A percentile compares a stretch with the other conserved stretches of the same genome.
phyloP scores from a whole-genome alignment of 176 grass and related monocot genomes.

The Hsuehochloa calcarea region DNA sequence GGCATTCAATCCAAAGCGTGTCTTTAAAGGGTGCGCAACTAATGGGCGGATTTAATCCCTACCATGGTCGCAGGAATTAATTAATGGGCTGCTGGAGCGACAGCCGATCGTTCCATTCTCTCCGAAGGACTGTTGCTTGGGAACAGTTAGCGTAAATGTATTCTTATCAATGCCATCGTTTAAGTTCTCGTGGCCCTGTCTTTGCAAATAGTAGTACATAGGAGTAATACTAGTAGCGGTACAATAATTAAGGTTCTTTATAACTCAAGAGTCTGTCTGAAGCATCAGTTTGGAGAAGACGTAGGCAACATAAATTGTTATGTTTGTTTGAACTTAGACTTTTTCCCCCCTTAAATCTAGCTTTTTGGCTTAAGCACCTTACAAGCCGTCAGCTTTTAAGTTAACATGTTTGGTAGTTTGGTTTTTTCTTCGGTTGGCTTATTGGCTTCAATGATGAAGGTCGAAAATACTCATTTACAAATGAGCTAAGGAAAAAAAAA shows the following conservation, averaged over 20 bases:
- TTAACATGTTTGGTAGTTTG: too few relatives aligned
- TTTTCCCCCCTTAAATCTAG: too few relatives aligned
- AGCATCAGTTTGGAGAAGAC: not conserved
- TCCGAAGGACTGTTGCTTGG: not conserved
- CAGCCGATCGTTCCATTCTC: not conserved
- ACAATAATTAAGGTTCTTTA: not conserved
- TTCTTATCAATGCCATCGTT: not conserved
- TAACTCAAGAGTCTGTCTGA: too few relatives aligned
- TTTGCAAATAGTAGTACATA: not conserved
- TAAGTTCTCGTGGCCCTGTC: too few relatives aligned
- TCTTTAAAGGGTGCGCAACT: conserved; percentile 25
- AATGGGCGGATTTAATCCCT: conserved; percentile 18
- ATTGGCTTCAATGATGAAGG: too few relatives aligned
- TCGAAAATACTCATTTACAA: too few relatives aligned
- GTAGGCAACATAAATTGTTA: not conserved
- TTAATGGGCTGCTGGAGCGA: not conserved
- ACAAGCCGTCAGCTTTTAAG: too few relatives aligned
- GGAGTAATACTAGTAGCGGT: not conserved
- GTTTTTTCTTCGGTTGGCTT: too few relatives aligned
- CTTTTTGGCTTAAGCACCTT: too few relatives aligned
- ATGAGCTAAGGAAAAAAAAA: too few relatives aligned
- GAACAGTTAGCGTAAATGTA: not conserved
- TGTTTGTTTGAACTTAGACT: too few relatives aligned
- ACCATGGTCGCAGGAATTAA: conserved; percentile 14
- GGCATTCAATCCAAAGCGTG: conserved; percentile 28